Percentiles rank a stretch among this genome's conserved stretches.
phyloP scores from a whole-genome alignment of 345 rosid species.

The Corchorus olitorius region DNA sequence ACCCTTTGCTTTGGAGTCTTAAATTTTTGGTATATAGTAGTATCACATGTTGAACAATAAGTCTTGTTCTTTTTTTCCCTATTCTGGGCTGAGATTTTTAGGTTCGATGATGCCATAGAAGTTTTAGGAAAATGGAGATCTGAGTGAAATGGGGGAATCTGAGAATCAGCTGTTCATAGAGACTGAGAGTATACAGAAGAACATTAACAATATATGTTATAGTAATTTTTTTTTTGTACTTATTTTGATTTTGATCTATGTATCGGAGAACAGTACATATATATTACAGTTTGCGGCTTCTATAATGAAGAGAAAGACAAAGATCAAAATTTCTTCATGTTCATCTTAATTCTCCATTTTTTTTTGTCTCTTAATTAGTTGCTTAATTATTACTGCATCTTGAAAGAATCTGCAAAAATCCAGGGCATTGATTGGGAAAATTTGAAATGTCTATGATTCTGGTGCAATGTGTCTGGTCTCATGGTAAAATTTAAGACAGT shows the following conservation, averaged over 20 bases:
- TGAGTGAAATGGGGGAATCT: neutral
- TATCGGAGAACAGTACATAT: conserved; percentile 9
- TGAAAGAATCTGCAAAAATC: neutral
- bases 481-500: neutral
- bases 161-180: conserved; percentile 14
- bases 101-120: conserved; percentile 16
- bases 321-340: neutral
- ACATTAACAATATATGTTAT: neutral
- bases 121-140: conserved; percentile 4
- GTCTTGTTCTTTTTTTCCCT: neutral
- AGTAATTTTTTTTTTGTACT: neutral
- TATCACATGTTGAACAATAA: neutral
- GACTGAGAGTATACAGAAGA: neutral
- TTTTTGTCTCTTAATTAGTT: neutral
- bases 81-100: conserved; percentile 13
- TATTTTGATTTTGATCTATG: neutral
- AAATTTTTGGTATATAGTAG: conserved; percentile 15
- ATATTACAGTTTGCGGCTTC: conserved; percentile 9
- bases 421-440: neutral
- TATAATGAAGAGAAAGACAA: neutral
- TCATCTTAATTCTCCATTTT: neutral
- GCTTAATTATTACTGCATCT: neutral
- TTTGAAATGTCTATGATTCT: neutral
- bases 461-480: neutral
- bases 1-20: conserved; percentile 42